phyloP scores from a whole-genome alignment of 768 basidiomycete genomes.

The Brasilioporus rufonigricans region DNA sequence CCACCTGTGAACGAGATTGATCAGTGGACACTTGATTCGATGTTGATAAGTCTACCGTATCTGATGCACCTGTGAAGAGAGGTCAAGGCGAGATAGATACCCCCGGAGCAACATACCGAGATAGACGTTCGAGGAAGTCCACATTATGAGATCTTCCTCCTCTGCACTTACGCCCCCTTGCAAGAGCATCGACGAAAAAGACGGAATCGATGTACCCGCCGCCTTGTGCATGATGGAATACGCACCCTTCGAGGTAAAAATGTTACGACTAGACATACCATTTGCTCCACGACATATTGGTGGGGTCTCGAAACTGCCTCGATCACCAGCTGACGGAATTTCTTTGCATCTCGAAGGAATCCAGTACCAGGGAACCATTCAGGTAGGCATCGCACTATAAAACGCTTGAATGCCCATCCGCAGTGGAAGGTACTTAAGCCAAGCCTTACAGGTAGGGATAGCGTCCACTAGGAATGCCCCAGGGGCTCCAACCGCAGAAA shows the following conservation, averaged over 20 bases:
- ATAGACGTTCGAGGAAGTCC: constrained; percentile 11
- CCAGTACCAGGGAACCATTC: constrained; percentile 36
- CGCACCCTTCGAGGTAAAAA: neutral
- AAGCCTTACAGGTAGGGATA: constrained; percentile 18
- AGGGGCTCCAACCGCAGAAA: constrained; percentile 4
- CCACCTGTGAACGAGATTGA: neutral
- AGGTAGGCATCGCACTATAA: constrained; percentile 30
- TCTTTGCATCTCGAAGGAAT: constrained; percentile 32
- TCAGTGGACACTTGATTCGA: neutral
- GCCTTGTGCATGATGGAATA: constrained; percentile 10
- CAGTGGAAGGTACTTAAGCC: too few relatives aligned
- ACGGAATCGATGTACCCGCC: constrained; percentile 11
- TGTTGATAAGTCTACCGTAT: neutral
- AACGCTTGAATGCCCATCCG: neutral
- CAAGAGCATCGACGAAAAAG: constrained; percentile 17
- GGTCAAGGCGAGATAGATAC: neutral
- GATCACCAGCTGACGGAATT: constrained; percentile 25
- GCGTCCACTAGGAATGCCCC: constrained; percentile 22
- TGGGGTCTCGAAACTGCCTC: constrained; percentile 45
- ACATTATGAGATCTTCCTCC: constrained; percentile 23
- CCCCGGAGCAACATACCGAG: constrained; percentile 1
- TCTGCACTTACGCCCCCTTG: constrained; percentile 8
- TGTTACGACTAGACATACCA: constrained; percentile 33
- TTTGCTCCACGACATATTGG: constrained; percentile 43
- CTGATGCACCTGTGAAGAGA: neutral